Evolutionary conservation across 192 early-diverging fungal species (phyloP).

Genomic region (Gigaspora rosea): DNA sequence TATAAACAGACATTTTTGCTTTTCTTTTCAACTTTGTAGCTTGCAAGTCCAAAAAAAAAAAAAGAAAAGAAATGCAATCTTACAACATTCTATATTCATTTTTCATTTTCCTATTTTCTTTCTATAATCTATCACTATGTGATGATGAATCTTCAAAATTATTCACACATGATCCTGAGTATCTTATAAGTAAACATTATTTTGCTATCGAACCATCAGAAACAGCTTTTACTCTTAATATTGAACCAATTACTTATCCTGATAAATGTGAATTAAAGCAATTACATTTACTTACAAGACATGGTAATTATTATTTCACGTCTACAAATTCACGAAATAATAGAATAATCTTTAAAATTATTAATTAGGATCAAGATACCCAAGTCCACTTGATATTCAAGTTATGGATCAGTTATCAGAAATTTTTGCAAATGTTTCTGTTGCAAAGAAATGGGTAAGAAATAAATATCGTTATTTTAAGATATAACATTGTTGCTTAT

Average conservation of each 20-base stretch:
- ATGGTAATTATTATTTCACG: background rate
- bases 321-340: background rate
- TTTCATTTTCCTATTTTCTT: too few relatives aligned
- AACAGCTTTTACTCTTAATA: background rate
- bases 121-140: too few relatives aligned
- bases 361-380: slow-evolving; percentile 6
- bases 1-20: too few relatives aligned
- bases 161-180: background rate
- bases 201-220: background rate
- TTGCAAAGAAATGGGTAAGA: background rate
- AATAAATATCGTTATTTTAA: background rate
- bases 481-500: background rate
- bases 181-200: background rate
- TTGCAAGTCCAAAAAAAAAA: too few relatives aligned
- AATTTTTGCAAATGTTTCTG: background rate
- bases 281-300: too few relatives aligned
- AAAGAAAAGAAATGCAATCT: too few relatives aligned
- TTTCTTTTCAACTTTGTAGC: too few relatives aligned
- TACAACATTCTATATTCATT: too few relatives aligned
- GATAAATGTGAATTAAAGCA: too few relatives aligned
- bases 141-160: too few relatives aligned
- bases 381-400: background rate
- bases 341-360: background rate
- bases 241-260: too few relatives aligned
- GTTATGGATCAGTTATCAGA: background rate